A percentile compares a stretch with the other conserved stretches of the same genome.
Evolutionary conservation across 768 basidiomycete genomes (phyloP).

Genomic region (Boletus rex-veris): DNA sequence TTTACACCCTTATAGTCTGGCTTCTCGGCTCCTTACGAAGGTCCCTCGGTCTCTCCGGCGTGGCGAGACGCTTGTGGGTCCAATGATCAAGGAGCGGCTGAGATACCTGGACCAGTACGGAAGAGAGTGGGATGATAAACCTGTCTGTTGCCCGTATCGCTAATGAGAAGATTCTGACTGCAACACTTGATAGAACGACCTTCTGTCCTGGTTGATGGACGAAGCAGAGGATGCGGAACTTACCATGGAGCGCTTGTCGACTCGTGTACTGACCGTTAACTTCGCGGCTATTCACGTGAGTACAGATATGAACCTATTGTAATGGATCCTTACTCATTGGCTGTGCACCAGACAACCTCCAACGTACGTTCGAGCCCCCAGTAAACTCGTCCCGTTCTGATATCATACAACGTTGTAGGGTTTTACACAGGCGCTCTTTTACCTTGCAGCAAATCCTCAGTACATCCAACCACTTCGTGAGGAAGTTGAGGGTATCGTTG

Average conservation of each 20-base stretch:
- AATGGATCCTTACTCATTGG: background rate
- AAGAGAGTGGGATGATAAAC: constrained; percentile 27
- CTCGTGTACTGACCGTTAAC: constrained; percentile 12
- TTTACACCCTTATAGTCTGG: background rate
- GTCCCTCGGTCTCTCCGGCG: background rate
- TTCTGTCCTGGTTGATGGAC: constrained; percentile 33
- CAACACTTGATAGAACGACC: constrained; percentile 24
- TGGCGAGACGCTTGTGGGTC: constrained; percentile 19
- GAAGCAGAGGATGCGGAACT: constrained; percentile 18
- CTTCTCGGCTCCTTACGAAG: background rate
- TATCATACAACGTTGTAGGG: constrained; percentile 14
- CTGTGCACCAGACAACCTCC: constrained; percentile 15
- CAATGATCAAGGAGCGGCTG: constrained; percentile 31
- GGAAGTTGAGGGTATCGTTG: constrained; percentile 35
- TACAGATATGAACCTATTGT: background rate
- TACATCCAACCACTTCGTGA: constrained; percentile 35
- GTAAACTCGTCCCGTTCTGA: background rate
- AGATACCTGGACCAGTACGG: constrained; percentile 22
- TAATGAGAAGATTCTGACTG: background rate
- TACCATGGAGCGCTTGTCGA: constrained; percentile 20
- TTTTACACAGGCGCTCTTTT: constrained; percentile 34
- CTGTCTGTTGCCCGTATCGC: constrained; percentile 21
- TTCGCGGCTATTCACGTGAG: constrained; percentile 24
- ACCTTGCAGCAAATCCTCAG: constrained; percentile 36
- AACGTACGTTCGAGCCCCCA: constrained; percentile 2